Evolutionary conservation across 2,329 filamentous ascomycete genomes (phyloP).

Genomic region (Rosellinia necatrix): DNA sequence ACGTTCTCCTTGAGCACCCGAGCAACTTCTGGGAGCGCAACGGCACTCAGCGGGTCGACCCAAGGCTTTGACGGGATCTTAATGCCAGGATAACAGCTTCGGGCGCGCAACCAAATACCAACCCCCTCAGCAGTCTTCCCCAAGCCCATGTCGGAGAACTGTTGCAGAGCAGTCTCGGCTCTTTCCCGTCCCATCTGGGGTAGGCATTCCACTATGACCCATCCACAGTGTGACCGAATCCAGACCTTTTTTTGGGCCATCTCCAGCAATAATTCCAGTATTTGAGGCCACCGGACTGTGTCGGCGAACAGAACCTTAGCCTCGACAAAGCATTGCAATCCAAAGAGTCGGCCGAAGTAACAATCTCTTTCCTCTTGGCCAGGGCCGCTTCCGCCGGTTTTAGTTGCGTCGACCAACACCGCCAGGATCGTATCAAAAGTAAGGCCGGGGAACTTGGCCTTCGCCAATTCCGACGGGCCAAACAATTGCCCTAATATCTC

Average conservation of each 20-base stretch:
- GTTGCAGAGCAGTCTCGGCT: conserved; percentile 65
- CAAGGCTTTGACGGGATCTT: conserved; percentile 73
- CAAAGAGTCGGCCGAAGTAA: conserved; percentile 84
- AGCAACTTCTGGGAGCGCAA: conserved; percentile 70
- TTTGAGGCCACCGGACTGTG: conserved; percentile 62
- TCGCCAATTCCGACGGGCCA: conserved; percentile 51
- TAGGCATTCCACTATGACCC: conserved; percentile 76
- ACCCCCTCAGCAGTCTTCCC: conserved; percentile 86
- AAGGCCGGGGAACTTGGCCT: conserved; percentile 55
- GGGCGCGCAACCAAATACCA: conserved; percentile 80
- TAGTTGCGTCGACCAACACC: conserved; percentile 60
- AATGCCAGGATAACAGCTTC: conserved; percentile 65
- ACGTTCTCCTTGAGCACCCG: conserved; percentile 80
- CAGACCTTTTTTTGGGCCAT: conserved; percentile 83
- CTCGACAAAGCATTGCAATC: conserved; percentile 82
- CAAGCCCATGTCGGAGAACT: conserved; percentile 66
- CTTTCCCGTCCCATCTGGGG: conserved; percentile 63
- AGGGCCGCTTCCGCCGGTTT: conserved; percentile 56
- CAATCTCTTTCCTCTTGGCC: conserved; percentile 84
- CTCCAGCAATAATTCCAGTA: conserved; percentile 75
- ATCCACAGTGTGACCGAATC: conserved; percentile 86
- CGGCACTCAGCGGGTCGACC: conserved; percentile 74
- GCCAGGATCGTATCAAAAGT: conserved; percentile 60
- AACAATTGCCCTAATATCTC: conserved; percentile 78
- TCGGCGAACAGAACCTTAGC: conserved; percentile 72